A percentile compares a stretch with the other conserved stretches of the same genome.
Evolutionary conservation across 164 flowering plant genomes (phyloP).

Genomic region (Litsea cubeba): DNA sequence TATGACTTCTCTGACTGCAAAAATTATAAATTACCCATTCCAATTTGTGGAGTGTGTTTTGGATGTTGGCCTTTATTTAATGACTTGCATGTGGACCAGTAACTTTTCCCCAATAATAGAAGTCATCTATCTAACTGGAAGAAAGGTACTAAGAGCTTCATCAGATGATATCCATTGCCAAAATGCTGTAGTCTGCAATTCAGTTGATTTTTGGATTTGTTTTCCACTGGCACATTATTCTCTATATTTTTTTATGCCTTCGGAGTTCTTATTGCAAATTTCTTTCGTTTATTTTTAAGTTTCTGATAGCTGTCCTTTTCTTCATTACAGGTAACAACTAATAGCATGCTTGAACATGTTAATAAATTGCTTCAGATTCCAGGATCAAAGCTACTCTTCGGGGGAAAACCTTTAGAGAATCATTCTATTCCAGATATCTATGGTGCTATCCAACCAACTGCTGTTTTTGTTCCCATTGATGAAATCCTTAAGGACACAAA

Average conservation of each 20-base stretch:
- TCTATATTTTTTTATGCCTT: too few relatives aligned
- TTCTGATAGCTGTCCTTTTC: neutral
- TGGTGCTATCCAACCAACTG: constrained; percentile 94
- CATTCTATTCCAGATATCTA: constrained; percentile 83
- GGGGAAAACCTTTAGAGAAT: constrained; percentile 75
- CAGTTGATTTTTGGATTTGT: neutral
- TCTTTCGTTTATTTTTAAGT: neutral
- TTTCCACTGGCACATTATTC: neutral
- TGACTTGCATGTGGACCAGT: neutral
- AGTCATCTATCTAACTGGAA: neutral
- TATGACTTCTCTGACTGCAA: too few relatives aligned
- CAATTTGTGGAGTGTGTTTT: neutral
- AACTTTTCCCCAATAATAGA: neutral
- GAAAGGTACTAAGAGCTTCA: neutral
- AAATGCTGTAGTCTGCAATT: too few relatives aligned
- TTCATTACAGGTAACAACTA: constrained; percentile 68
- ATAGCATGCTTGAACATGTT: constrained; percentile 76
- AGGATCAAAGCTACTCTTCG: constrained; percentile 85
- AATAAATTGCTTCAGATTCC: constrained; percentile 71
- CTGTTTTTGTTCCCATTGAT: constrained; percentile 76
- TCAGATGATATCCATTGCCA: neutral
- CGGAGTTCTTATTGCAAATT: neutral
- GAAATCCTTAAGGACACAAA: constrained; percentile 76
- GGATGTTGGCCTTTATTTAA: neutral
- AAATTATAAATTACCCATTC: too few relatives aligned